phyloP scores from a whole-genome alignment of 306 rosid species.

The Quillaja saponaria region DNA sequence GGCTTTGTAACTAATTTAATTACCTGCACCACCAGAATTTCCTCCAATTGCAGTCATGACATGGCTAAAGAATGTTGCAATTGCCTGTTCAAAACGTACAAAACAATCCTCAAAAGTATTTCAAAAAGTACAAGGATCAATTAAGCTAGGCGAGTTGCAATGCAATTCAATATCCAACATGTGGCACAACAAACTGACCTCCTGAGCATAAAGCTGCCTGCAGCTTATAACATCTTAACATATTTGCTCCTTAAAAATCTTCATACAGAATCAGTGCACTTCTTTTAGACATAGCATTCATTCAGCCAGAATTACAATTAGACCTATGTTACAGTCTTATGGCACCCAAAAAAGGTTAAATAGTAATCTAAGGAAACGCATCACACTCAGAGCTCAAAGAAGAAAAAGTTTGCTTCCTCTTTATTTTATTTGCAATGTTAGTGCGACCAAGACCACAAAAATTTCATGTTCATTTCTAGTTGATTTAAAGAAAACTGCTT shows the following conservation, averaged over 20 bases:
- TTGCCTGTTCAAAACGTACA: constrained; percentile 46
- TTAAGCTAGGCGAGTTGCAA: constrained; percentile 10
- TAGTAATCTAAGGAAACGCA: neutral
- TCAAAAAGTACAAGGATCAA: constrained; percentile 14
- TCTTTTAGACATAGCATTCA: neutral
- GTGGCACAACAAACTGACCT: too few species aligned
- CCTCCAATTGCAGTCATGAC: constrained; percentile 85
- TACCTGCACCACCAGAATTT: constrained; percentile 77
- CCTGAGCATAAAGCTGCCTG: constrained; percentile 1
- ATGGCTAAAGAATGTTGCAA: constrained; percentile 77
- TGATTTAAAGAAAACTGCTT: too few species aligned
- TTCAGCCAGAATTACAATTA: constrained; percentile 1
- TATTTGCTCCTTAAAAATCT: constrained; percentile 6
- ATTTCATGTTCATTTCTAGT: too few species aligned
- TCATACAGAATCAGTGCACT: neutral
- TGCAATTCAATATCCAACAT: neutral
- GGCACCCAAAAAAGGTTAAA: neutral
- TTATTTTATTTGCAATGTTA: neutral
- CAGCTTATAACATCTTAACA: neutral
- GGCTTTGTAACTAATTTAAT: neutral
- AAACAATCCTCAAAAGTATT: constrained; percentile 27
- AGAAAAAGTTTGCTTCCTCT: neutral
- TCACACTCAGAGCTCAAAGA: too few species aligned
- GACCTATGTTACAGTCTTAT: neutral
- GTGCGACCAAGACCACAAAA: neutral